Conservation (phyloP, 2,329 filamentous ascomycete genomes). For the Colletotrichum tofieldiae region DNA sequence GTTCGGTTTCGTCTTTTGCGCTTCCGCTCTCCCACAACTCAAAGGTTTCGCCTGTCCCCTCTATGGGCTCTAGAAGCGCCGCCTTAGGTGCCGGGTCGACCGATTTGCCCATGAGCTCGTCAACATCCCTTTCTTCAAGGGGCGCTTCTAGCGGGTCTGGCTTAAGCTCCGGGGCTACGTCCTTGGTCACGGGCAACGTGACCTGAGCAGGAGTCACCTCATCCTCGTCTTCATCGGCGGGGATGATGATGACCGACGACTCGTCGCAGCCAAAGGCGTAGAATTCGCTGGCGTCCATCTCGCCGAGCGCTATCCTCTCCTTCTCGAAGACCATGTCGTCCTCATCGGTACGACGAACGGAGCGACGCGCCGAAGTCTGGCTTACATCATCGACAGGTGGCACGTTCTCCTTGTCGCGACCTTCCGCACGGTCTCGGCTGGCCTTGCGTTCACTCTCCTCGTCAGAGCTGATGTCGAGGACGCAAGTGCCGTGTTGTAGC, state of each 20-base stretch:
- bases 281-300: conserved; percentile 78
- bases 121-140: conserved; percentile 50
- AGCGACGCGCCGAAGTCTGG: conserved; percentile 63
- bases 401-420: conserved; percentile 92
- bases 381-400: conserved; percentile 79
- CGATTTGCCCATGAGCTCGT: conserved; percentile 56
- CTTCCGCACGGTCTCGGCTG: conserved; percentile 68
- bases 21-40: conserved; percentile 82
- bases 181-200: conserved; percentile 43
- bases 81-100: conserved; percentile 59
- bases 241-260: conserved; percentile 73
- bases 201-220: conserved; percentile 43
- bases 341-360: conserved; percentile 51
- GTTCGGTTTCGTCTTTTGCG: conserved; percentile 70
- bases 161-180: conserved; percentile 50
- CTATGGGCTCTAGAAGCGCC: conserved; percentile 67
- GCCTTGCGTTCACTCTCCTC: conserved; percentile 78
- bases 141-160: conserved; percentile 36
- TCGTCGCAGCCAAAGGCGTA: conserved; percentile 78
- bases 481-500: conserved; percentile 90
- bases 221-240: conserved; percentile 71
- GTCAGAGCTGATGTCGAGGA: conserved; percentile 91
- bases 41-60: conserved; percentile 73
- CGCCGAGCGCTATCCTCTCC: conserved; percentile 75
- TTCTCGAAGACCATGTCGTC: conserved; percentile 76